These are phyloP conservation scores for Tulasnella sp. DNA, from an alignment of 768 basidiomycete genomes.

Conservation along the genomic window DNA sequence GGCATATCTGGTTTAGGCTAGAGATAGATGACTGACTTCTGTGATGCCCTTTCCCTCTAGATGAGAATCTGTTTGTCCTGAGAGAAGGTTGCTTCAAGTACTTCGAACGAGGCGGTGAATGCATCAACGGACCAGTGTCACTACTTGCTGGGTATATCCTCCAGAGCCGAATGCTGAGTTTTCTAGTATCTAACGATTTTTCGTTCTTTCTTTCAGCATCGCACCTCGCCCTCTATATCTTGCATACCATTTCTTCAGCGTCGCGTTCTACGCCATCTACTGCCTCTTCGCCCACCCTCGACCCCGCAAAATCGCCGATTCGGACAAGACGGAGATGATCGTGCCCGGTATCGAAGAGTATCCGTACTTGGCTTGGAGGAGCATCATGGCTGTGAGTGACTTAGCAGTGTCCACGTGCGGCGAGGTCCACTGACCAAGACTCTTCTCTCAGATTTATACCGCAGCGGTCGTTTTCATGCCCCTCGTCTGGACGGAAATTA, in stretches of 20 bases:
- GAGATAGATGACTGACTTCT: neutral
- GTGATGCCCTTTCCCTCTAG: neutral
- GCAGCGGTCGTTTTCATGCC: slow-evolving; percentile 86
- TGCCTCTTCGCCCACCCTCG: slow-evolving; percentile 63
- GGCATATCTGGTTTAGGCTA: neutral
- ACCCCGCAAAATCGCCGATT: slow-evolving; percentile 13
- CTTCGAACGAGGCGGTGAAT: slow-evolving; percentile 87
- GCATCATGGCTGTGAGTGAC: slow-evolving; percentile 55
- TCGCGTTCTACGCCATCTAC: slow-evolving; percentile 93
- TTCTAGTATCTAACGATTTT: neutral
- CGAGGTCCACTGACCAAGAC: neutral
- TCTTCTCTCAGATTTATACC: slow-evolving; percentile 62
- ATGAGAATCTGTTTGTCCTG: slow-evolving; percentile 12
- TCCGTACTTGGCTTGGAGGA: slow-evolving; percentile 50
- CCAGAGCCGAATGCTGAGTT: neutral
- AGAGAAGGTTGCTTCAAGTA: slow-evolving; percentile 86
- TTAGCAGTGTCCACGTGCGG: slow-evolving; percentile 3
- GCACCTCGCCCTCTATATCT: slow-evolving; percentile 70
- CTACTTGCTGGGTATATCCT: slow-evolving; percentile 69
- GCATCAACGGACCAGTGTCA: slow-evolving; percentile 77
- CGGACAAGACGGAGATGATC: slow-evolving; percentile 21
- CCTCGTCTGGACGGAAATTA: slow-evolving; percentile 75
- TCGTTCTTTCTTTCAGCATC: slow-evolving; percentile 37
- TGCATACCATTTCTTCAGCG: slow-evolving; percentile 85
- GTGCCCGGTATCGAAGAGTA: slow-evolving; percentile 51